Evolutionary conservation across 202 grass and related monocot species (phyloP).

Genomic region (Elaeis oleifera): DNA sequence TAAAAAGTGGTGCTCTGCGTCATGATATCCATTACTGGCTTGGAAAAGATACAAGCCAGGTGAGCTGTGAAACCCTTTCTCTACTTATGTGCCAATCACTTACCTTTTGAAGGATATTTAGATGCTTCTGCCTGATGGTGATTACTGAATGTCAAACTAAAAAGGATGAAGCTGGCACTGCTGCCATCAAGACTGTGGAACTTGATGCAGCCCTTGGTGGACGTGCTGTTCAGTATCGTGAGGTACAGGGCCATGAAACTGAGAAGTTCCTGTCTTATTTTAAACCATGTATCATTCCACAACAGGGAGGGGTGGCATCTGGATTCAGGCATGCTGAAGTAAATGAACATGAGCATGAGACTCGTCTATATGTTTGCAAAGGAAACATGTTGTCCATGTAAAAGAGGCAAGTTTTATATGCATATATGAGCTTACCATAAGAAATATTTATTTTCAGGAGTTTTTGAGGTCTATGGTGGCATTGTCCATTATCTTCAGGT

Average conservation of each 20-base stretch:
- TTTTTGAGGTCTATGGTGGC: neutral
- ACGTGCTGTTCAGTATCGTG: conserved; percentile 91
- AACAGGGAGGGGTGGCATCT: conserved; percentile 74
- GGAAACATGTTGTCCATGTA: conserved; percentile 96
- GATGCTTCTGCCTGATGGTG: neutral
- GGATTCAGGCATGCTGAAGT: conserved; percentile 75
- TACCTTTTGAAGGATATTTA: no score
- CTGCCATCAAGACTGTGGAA: conserved; percentile 90
- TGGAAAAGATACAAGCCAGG: conserved; percentile 93
- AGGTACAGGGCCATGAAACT: conserved; percentile 89
- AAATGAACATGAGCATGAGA: conserved; percentile 60
- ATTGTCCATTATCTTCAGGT: conserved; percentile 39
- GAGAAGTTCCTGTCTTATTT: conserved; percentile 99
- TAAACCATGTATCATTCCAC: conserved; percentile 98
- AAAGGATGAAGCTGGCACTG: conserved; percentile 91
- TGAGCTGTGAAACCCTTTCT: conserved; percentile 27
- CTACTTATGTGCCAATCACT: no score
- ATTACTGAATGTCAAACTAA: conserved; percentile 4
- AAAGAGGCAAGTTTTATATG: conserved; percentile 62
- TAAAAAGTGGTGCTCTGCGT: conserved; percentile 83
- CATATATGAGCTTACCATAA: conserved; percentile 1
- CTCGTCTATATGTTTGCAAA: conserved; percentile 86
- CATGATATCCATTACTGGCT: conserved; percentile 99
- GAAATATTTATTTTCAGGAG: no score
- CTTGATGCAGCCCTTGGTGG: conserved; percentile 93